Base-by-base conservation (phyloP, 805 yeast genomes). In the Candida broadrunensis region DNA sequence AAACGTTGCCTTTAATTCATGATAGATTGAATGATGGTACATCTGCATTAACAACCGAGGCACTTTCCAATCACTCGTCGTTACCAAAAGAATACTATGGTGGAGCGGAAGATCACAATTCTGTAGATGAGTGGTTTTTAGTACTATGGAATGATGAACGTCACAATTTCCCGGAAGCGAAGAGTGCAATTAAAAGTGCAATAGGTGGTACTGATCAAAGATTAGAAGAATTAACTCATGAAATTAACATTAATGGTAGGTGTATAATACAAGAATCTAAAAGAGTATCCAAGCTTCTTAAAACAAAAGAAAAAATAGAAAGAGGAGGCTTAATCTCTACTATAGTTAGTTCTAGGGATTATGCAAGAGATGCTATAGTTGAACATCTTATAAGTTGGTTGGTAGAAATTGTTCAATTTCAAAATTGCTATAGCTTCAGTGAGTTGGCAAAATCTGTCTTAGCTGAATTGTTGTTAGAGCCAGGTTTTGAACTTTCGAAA, bases 81-180 rank as follows among this genome's bases (percentile, higher is more conserved):
- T 55, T 72, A 6, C 66, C 73, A 0, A 33, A 45, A 3, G 47
- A 46, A 16, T 49, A 47, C 19, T 73, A 73, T 42, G 67, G 64
- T 9, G 57, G 54, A 0, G 58, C 47, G 0, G 45, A 37, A 8
- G 78, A 72, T 47, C 17, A 16, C 7, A 70, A 73, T 48, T 44
- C 68, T 2, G 36, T 41, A 12, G 42, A 65, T 12, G 36, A 38
- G 31, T 81, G 75, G 64, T 61, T 67, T 32, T 65, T 85, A 24
- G 54, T 82, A 17, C 65, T 84, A n/a, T 86, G 90, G 85, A 86
- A 86, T 56, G 95, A 86, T 54, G 93, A 86, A 51, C 72, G 69
- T 48, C 93, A 86, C 52, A 76, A 78, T 50, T 77, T 73, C 48
- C 65, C 71, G 2, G 76, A 78, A 42, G 86, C 86, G 1, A 67